Percentiles rank a stretch among this genome's conserved stretches.
Conservation (phyloP, 306 rosid genomes). For the Benincasa hispida region DNA sequence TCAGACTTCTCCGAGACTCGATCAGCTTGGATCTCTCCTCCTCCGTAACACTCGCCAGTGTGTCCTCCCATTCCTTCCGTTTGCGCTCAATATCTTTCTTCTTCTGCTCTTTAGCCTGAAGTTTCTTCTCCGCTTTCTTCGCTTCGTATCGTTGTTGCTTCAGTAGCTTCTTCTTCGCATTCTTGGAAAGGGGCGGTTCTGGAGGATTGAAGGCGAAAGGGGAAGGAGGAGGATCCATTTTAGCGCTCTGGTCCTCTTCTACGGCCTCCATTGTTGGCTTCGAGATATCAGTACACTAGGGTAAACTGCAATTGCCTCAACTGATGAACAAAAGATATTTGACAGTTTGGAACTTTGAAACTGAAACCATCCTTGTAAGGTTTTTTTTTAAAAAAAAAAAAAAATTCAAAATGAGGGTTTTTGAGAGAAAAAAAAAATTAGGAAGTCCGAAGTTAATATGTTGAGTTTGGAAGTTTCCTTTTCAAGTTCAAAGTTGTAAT, state of each 20-base stretch:
- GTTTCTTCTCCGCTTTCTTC: slow-evolving; percentile 80
- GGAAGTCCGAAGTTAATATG: no score
- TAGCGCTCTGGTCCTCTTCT: slow-evolving; percentile 7
- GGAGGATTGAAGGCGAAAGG: background rate
- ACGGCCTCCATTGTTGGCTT: slow-evolving; percentile 17
- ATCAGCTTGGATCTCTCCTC: slow-evolving; percentile 58
- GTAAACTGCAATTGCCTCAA: background rate
- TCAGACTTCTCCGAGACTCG: slow-evolving; percentile 43
- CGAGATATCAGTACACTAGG: background rate
- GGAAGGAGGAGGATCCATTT: background rate
- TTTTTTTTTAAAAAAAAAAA: no score
- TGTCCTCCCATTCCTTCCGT: slow-evolving; percentile 81
- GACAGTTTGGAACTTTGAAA: no score
- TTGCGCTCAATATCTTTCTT: slow-evolving; percentile 45
- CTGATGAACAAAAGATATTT: no score
- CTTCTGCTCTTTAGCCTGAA: slow-evolving; percentile 48
- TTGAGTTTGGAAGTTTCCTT: no score
- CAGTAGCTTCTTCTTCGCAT: slow-evolving; percentile 58
- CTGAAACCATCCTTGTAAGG: no score
- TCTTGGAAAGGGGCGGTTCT: slow-evolving; percentile 36
- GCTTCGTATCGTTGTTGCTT: slow-evolving; percentile 62
- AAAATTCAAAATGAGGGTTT: no score
- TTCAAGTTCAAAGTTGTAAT: no score
- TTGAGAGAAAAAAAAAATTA: no score
- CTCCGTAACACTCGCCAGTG: slow-evolving; percentile 29